These are phyloP conservation scores for Mangifera indica DNA, from an alignment of 345 rosid species.

Conservation along the genomic window DNA sequence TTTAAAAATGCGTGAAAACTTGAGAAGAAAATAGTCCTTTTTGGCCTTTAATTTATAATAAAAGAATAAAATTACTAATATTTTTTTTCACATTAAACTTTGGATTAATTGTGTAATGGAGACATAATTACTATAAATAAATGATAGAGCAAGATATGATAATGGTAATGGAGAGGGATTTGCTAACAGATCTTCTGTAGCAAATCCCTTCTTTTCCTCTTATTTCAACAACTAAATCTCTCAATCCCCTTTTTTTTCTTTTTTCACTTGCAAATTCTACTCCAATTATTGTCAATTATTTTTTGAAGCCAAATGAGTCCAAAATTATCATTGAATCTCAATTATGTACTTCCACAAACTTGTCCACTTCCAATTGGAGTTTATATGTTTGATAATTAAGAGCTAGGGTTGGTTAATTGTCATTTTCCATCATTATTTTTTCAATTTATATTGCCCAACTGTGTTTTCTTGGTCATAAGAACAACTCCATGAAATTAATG, in stretches of 20 bases:
- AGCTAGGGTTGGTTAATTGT: slow-evolving; percentile 15
- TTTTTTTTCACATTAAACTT: too few relatives aligned
- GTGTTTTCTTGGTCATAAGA: too few relatives aligned
- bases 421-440: background rate
- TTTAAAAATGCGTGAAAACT: too few relatives aligned
- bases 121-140: too few relatives aligned
- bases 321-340: slow-evolving; percentile 32
- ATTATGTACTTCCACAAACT: slow-evolving; percentile 23
- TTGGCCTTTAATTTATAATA: too few relatives aligned
- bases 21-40: too few relatives aligned
- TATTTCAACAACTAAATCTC: slow-evolving; percentile 24
- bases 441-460: too few relatives aligned
- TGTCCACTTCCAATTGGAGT: slow-evolving; percentile 7
- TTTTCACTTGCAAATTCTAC: background rate
- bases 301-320: slow-evolving; percentile 31
- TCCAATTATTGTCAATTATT: slow-evolving; percentile 42
- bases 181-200: slow-evolving; percentile 38
- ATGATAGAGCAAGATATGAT: slow-evolving; percentile 16
- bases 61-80: too few relatives aligned
- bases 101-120: too few relatives aligned
- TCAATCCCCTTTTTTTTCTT: too few relatives aligned
- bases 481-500: too few relatives aligned
- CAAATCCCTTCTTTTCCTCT: slow-evolving; percentile 53
- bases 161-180: slow-evolving; percentile 34
- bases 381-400: slow-evolving; percentile 8